A percentile compares a stretch with the other conserved stretches of the same genome.
These are phyloP conservation scores for Cokeromyces recurvatus DNA, from an alignment of 371 early-diverging fungal species.

Conservation along the genomic window DNA sequence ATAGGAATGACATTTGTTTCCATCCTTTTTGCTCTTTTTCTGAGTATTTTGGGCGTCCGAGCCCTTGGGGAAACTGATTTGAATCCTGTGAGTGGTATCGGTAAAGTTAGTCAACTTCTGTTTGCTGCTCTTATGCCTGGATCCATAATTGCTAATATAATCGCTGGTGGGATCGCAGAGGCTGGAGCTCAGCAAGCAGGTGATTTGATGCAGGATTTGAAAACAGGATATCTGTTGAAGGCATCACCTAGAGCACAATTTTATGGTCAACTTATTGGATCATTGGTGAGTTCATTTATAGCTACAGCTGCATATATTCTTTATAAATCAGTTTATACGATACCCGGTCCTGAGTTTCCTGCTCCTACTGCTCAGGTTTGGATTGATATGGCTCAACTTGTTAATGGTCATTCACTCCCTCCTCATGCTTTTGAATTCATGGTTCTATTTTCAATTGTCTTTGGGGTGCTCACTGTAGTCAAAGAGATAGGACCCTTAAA, in stretches of 20 bases:
- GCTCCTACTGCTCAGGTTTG: conserved; percentile 76
- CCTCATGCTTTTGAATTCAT: conserved; percentile 56
- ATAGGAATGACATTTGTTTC: conserved; percentile 50
- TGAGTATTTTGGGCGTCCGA: conserved; percentile 56
- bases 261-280: conserved; percentile 46
- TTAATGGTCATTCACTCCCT: conserved; percentile 72
- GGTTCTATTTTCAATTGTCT: conserved; percentile 48
- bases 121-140: conserved; percentile 51
- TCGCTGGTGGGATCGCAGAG: conserved; percentile 44
- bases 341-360: conserved; percentile 68
- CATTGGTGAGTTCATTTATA: conserved; percentile 43
- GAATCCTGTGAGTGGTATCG: conserved; percentile 46
- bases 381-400: conserved; percentile 74
- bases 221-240: conserved; percentile 43
- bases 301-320: conserved; percentile 59
- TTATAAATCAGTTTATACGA: conserved; percentile 64
- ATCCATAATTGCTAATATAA: conserved; percentile 51
- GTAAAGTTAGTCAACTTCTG: conserved; percentile 45
- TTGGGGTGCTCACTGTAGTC: conserved; percentile 50
- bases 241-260: conserved; percentile 50
- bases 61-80: conserved; percentile 53
- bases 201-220: conserved; percentile 53
- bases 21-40: conserved; percentile 50
- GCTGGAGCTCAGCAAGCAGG: conserved; percentile 46
- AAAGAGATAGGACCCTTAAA: conserved; percentile 22